Conservation (phyloP, 1,284 basidiomycete species). For the Laetiporus sulphureus region DNA sequence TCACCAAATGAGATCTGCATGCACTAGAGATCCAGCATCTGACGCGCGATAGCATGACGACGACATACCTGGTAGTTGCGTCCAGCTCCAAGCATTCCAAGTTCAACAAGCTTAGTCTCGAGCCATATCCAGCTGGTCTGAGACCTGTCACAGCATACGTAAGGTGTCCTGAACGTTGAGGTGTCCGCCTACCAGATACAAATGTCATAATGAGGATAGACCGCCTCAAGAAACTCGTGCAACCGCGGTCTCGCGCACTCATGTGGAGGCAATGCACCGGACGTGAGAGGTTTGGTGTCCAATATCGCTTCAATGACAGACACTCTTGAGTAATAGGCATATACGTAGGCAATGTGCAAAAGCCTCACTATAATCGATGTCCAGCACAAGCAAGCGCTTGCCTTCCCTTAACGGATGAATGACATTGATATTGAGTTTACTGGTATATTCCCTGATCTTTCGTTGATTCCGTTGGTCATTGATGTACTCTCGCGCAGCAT, state of each 20-base stretch:
- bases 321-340: neutral
- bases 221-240: conserved; percentile 75
- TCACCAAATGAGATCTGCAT: conserved; percentile 53
- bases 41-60: neutral
- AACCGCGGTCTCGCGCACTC: conserved; percentile 81
- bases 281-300: conserved; percentile 77
- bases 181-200: conserved; percentile 59
- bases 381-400: conserved; percentile 78
- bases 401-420: conserved; percentile 72
- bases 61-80: conserved; percentile 61
- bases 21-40: neutral
- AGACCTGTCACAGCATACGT: conserved; percentile 41
- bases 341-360: neutral
- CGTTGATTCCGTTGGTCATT: conserved; percentile 74
- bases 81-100: conserved; percentile 72
- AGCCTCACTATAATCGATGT: conserved; percentile 79
- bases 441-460: conserved; percentile 68
- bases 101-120: conserved; percentile 84
- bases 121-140: conserved; percentile 91
- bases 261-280: conserved; percentile 66
- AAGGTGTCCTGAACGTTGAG: neutral
- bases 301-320: conserved; percentile 47
- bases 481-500: conserved; percentile 51
- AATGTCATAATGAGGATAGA: conserved; percentile 82
- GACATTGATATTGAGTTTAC: conserved; percentile 61